phyloP scores from a whole-genome alignment of 805 yeast genomes.

The Pichia cephalocereana region DNA sequence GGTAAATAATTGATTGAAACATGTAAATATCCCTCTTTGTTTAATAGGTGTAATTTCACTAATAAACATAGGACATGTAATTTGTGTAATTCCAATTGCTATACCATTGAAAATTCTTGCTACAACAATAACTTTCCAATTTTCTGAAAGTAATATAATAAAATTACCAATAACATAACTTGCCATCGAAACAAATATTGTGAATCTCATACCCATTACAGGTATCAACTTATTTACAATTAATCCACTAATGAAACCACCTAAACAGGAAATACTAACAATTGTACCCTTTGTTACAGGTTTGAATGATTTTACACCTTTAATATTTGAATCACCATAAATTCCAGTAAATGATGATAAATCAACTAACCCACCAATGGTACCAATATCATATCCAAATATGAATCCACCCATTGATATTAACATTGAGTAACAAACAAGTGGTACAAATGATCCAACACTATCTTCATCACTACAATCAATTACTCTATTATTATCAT shows the following conservation, averaged over 20 bases:
- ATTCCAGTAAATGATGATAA: conserved; percentile 18
- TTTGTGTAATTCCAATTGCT: conserved; percentile 25
- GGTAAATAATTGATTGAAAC: conserved; percentile 25
- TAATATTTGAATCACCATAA: conserved; percentile 17
- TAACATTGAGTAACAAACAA: conserved; percentile 17
- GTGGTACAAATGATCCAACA: conserved; percentile 12
- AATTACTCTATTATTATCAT: not conserved
- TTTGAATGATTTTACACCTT: conserved; percentile 7
- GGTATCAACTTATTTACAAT: conserved; percentile 17
- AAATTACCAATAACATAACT: conserved; percentile 17
- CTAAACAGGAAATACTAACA: conserved; percentile 23
- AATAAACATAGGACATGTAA: conserved; percentile 28
- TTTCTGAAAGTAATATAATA: conserved; percentile 10
- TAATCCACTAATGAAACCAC: conserved; percentile 27
- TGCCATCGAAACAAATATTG: conserved; percentile 17
- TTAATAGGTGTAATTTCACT: conserved; percentile 27
- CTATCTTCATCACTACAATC: not conserved
- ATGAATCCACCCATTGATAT: conserved; percentile 26
- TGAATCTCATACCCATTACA: conserved; percentile 17
- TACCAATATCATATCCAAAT: conserved; percentile 31
- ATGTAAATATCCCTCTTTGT: conserved; percentile 24
- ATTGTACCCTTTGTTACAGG: conserved; percentile 23
- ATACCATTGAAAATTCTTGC: conserved; percentile 26
- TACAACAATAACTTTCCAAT: conserved; percentile 19
- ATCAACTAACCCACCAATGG: conserved; percentile 27